phyloP scores from a whole-genome alignment of 805 yeast genomes.

The Ascoidea rubescens region DNA sequence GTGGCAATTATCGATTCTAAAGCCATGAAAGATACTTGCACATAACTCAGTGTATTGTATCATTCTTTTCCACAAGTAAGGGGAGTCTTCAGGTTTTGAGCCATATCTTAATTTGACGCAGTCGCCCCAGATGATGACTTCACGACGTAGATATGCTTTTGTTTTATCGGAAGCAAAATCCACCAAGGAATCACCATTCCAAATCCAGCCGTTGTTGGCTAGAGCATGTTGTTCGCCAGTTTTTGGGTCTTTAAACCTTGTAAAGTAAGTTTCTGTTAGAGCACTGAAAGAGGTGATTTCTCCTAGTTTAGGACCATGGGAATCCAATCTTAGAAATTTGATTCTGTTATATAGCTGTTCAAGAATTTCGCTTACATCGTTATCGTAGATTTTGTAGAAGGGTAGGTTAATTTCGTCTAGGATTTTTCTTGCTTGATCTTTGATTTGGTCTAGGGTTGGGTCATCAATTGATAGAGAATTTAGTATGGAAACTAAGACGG shows the following conservation, averaged over 20 bases:
- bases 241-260: slow-evolving; percentile 38
- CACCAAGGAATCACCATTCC: slow-evolving; percentile 90
- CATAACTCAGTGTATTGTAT: slow-evolving; percentile 54
- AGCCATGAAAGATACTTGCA: slow-evolving; percentile 72
- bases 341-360: slow-evolving; percentile 66
- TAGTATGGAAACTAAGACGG: slow-evolving; percentile 25
- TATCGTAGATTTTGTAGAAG: slow-evolving; percentile 61
- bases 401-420: slow-evolving; percentile 70
- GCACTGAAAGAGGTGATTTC: slow-evolving; percentile 43
- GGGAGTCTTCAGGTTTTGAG: slow-evolving; percentile 62
- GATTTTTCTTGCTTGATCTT: slow-evolving; percentile 31
- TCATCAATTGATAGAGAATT: slow-evolving; percentile 18
- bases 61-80: slow-evolving; percentile 84
- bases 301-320: slow-evolving; percentile 73
- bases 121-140: slow-evolving; percentile 95
- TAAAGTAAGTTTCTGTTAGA: slow-evolving; percentile 77
- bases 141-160: slow-evolving; percentile 76
- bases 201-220: slow-evolving; percentile 97
- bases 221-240: slow-evolving; percentile 52
- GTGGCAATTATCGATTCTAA: slow-evolving; percentile 90
- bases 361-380: slow-evolving; percentile 50
- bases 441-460: slow-evolving; percentile 19
- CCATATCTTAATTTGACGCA: slow-evolving; percentile 92
- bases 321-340: slow-evolving; percentile 62
- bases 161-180: slow-evolving; percentile 81